Conservation (phyloP, 495 filamentous ascomycete species). For the Echria macrotheca region DNA sequence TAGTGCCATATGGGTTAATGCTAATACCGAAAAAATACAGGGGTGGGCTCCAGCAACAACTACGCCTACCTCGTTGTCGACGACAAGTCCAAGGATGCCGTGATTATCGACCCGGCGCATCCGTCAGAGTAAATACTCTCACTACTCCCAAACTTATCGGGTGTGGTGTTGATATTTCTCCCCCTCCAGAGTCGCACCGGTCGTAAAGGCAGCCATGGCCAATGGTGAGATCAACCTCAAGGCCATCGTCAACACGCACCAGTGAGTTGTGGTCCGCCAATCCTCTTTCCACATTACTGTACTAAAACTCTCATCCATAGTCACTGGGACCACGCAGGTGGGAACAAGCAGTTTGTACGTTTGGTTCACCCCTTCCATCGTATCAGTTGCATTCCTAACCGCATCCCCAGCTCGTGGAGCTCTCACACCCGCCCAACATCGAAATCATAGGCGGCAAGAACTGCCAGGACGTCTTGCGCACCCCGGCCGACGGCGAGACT, state of each 20-base stretch:
- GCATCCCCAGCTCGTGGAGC: constrained; percentile 57
- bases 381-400: constrained; percentile 12
- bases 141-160: too few species aligned
- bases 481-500: constrained; percentile 63
- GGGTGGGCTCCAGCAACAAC: constrained; percentile 86
- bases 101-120: constrained; percentile 92
- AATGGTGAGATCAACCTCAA: constrained; percentile 72
- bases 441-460: constrained; percentile 84
- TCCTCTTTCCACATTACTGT: neutral
- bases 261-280: constrained; percentile 51
- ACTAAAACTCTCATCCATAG: constrained; percentile 36
- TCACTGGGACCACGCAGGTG: constrained; percentile 92
- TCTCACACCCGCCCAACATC: constrained; percentile 50
- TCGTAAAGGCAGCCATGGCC: constrained; percentile 66
- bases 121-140: constrained; percentile 65
- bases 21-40: constrained; percentile 50
- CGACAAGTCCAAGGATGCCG: constrained; percentile 80
- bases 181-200: constrained; percentile 64
- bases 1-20: too few species aligned
- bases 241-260: constrained; percentile 93
- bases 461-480: constrained; percentile 71
- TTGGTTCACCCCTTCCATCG: neutral
- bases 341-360: constrained; percentile 72
- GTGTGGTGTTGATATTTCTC: neutral
- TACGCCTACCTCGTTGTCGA: constrained; percentile 95